Conservation (phyloP, 345 rosid species). For the Eucalyptus polybractea region DNA sequence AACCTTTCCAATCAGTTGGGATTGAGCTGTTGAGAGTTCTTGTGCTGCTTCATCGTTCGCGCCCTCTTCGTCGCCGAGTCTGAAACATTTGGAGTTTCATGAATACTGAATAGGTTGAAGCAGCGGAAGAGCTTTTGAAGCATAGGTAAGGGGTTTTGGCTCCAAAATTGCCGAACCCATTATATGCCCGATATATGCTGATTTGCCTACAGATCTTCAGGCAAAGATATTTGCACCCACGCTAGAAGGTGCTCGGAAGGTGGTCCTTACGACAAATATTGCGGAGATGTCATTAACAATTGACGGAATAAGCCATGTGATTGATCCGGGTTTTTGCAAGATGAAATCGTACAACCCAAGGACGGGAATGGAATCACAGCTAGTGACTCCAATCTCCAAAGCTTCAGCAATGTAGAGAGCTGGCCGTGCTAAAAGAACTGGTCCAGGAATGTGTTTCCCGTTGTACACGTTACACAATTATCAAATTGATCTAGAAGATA, state of each 20-base stretch:
- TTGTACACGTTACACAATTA: constrained; percentile 75
- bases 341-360: constrained; percentile 95
- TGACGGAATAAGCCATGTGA: constrained; percentile 79
- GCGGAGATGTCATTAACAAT: constrained; percentile 94
- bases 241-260: constrained; percentile 91
- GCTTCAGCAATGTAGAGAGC: constrained; percentile 94
- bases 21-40: constrained; percentile 20
- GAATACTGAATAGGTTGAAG: background rate
- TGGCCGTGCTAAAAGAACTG: constrained; percentile 86
- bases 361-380: constrained; percentile 94
- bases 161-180: no score
- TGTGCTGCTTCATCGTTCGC: constrained; percentile 12
- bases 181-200: no score
- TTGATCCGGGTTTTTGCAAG: constrained; percentile 96
- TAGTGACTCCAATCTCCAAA: constrained; percentile 80
- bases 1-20: constrained; percentile 23
- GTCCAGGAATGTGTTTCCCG: constrained; percentile 83
- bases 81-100: background rate
- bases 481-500: constrained; percentile 80
- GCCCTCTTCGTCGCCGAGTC: background rate
- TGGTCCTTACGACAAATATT: constrained; percentile 86
- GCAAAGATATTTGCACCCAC: background rate
- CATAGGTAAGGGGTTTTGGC: no score
- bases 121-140: no score
- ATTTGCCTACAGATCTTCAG: no score